These are phyloP conservation scores for Furcasterigmium sp. DNA, from an alignment of 2,329 filamentous ascomycete species.

Conservation along the genomic window DNA sequence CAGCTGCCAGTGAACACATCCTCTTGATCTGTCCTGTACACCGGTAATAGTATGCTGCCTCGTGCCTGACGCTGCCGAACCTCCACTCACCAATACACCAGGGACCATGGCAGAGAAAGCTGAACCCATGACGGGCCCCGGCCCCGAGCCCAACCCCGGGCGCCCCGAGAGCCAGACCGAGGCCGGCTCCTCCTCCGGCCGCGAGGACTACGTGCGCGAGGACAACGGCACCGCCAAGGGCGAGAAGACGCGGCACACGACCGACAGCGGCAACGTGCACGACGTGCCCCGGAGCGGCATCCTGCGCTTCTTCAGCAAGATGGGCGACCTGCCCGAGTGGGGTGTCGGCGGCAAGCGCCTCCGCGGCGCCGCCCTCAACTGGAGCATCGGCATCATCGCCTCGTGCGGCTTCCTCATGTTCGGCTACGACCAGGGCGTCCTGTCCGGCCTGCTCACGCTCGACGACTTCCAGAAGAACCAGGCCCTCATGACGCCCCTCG, in stretches of 20 bases:
- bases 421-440: constrained; percentile 12
- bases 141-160: too few relatives aligned
- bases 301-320: constrained; percentile 10
- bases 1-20: too few relatives aligned
- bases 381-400: constrained; percentile 19
- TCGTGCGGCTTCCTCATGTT: constrained; percentile 17
- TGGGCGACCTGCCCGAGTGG: constrained; percentile 19
- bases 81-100: background rate
- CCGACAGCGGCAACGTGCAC: background rate
- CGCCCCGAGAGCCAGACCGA: background rate
- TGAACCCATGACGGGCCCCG: background rate
- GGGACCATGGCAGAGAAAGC: background rate
- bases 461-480: constrained; percentile 19
- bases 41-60: background rate
- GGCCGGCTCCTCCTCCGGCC: background rate
- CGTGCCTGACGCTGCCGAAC: background rate
- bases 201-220: background rate
- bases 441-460: constrained; percentile 20
- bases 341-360: constrained; percentile 15
- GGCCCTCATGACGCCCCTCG: constrained; percentile 19
- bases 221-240: background rate
- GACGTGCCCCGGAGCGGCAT: constrained; percentile 5
- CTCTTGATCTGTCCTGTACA: too few relatives aligned
- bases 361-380: constrained; percentile 15
- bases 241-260: background rate